These are phyloP conservation scores for Pichia sp. DNA, from an alignment of 1,139 yeast species.

Conservation along the genomic window DNA sequence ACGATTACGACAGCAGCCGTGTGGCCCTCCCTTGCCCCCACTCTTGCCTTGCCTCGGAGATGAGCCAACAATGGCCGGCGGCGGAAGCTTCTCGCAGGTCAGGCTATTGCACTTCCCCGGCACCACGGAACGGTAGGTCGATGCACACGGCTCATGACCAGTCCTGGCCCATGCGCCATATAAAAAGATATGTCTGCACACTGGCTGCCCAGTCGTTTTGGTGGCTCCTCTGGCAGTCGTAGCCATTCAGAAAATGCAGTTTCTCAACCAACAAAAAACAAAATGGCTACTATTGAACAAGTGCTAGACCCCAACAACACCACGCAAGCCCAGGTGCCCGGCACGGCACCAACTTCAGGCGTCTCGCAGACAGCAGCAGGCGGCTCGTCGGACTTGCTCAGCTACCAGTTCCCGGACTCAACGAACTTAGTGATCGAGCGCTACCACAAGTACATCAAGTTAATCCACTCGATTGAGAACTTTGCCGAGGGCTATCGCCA, in stretches of 20 bases:
- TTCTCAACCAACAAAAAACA: background rate
- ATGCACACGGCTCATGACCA: background rate
- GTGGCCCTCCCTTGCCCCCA: no score
- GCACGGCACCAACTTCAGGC: no score
- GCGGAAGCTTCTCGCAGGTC: background rate
- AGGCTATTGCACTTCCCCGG: background rate
- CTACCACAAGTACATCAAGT: constrained; percentile 31
- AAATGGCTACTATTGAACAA: constrained; percentile 1
- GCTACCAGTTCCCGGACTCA: constrained; percentile 25
- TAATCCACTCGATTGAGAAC: constrained; percentile 23
- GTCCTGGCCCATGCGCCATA: background rate
- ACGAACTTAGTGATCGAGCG: constrained; percentile 28
- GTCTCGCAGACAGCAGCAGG: background rate
- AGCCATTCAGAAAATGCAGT: no score
- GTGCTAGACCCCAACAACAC: background rate
- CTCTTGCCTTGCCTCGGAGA: no score
- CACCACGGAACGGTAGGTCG: background rate
- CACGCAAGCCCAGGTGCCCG: background rate
- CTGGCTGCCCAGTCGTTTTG: no score
- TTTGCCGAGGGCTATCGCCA: constrained; percentile 26
- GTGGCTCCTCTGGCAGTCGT: no score
- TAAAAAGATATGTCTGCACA: background rate
- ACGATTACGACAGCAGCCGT: no score
- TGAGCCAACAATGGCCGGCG: background rate
- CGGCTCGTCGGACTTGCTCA: constrained; percentile 15